Conservation (phyloP, 2,329 filamentous ascomycete genomes). For the Leptographium wingfieldii region DNA sequence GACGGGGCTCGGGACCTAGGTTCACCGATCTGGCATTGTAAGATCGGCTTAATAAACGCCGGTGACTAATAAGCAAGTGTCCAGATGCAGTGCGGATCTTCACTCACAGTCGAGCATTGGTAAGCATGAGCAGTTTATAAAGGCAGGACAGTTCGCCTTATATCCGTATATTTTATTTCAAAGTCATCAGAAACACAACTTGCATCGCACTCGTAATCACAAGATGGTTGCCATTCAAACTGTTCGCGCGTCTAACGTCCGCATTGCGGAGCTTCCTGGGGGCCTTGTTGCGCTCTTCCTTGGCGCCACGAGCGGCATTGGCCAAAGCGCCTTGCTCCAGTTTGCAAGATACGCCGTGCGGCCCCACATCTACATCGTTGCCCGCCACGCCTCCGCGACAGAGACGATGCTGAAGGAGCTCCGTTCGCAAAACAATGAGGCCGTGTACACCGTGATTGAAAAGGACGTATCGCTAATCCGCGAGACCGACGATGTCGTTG, state of each 20-base stretch:
- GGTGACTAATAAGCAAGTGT: no score
- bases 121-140: no score
- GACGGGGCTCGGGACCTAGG: no score
- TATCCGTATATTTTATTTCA: no score
- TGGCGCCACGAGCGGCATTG: conserved; percentile 38
- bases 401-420: conserved; percentile 29
- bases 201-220: no score
- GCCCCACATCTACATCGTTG: conserved; percentile 34
- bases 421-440: conserved; percentile 28
- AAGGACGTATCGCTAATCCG: conserved; percentile 33
- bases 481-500: conserved; percentile 35
- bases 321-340: conserved; percentile 30
- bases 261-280: conserved; percentile 20
- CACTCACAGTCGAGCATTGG: no score
- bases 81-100: no score
- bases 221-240: no score
- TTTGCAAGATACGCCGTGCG: conserved; percentile 27
- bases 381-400: conserved; percentile 27
- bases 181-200: no score
- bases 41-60: no score
- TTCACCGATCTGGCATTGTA: no score
- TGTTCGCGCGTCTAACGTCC: conserved; percentile 20
- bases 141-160: no score
- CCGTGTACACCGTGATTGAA: conserved; percentile 29
- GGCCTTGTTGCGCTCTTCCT: conserved; percentile 35